phyloP scores from a whole-genome alignment of 1,284 basidiomycete genomes.

The Puccinia brachypodii region DNA sequence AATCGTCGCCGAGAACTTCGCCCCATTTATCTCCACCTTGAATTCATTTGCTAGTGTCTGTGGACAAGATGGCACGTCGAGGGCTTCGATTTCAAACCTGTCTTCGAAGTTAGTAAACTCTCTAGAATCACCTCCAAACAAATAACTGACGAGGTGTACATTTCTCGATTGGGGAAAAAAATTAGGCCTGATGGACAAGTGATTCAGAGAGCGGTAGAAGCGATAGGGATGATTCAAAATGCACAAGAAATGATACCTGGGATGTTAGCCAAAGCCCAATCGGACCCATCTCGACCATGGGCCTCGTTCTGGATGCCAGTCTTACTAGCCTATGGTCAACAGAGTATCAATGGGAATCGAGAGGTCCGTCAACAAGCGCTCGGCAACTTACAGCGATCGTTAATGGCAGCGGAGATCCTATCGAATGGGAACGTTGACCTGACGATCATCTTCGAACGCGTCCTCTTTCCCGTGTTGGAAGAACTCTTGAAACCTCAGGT shows the following conservation, averaged over 20 bases:
- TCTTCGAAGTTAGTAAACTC: slow-evolving; percentile 18
- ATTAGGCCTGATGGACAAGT: slow-evolving; percentile 63
- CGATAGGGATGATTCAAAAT: slow-evolving; percentile 70
- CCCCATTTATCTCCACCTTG: slow-evolving; percentile 74
- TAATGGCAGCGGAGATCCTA: slow-evolving; percentile 75
- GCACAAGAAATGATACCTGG: slow-evolving; percentile 52
- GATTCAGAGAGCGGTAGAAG: slow-evolving; percentile 75
- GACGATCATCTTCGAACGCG: slow-evolving; percentile 80
- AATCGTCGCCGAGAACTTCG: slow-evolving; percentile 75
- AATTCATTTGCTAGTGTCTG: slow-evolving; percentile 77
- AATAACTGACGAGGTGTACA: neutral
- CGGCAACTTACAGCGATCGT: slow-evolving; percentile 77
- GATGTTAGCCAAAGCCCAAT: slow-evolving; percentile 52
- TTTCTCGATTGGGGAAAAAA: slow-evolving; percentile 43
- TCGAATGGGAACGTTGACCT: slow-evolving; percentile 66
- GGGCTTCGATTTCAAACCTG: slow-evolving; percentile 1
- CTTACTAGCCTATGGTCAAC: slow-evolving; percentile 73
- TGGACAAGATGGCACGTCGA: slow-evolving; percentile 37
- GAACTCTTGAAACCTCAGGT: slow-evolving; percentile 84
- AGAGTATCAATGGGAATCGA: slow-evolving; percentile 79
- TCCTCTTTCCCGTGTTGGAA: slow-evolving; percentile 88
- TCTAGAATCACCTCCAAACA: neutral
- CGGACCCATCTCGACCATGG: slow-evolving; percentile 66
- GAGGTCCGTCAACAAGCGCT: slow-evolving; percentile 84
- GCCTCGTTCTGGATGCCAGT: slow-evolving; percentile 76